These are phyloP conservation scores for Rhodotorula kratochvilovae DNA, from an alignment of 768 basidiomycete species.

Conservation along the genomic window DNA sequence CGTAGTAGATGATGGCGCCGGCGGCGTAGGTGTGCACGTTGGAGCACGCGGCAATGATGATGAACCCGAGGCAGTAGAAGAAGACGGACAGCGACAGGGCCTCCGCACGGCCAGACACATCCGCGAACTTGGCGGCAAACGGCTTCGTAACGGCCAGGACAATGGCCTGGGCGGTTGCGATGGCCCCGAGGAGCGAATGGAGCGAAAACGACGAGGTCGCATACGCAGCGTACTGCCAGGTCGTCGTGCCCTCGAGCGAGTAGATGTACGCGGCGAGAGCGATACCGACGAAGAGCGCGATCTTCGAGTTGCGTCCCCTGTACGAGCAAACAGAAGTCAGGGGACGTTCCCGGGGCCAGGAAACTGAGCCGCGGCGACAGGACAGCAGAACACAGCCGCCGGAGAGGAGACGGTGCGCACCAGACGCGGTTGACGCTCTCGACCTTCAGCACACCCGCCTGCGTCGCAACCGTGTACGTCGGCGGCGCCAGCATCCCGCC, in stretches of 20 bases:
- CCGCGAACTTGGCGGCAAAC: conserved; percentile 67
- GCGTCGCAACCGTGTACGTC: background rate
- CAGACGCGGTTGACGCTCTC: conserved; percentile 34
- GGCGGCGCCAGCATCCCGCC: background rate
- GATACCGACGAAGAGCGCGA: conserved; percentile 48
- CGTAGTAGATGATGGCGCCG: conserved; percentile 42
- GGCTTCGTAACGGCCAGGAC: conserved; percentile 55
- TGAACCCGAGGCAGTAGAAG: conserved; percentile 61
- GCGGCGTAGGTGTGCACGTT: conserved; percentile 45
- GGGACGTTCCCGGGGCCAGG: no score
- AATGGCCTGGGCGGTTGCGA: conserved; percentile 48
- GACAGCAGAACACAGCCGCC: no score
- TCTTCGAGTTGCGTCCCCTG: conserved; percentile 29
- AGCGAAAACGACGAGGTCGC: conserved; percentile 57
- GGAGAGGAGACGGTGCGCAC: conserved; percentile 11
- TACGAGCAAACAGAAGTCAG: no score
- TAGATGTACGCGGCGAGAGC: conserved; percentile 71
- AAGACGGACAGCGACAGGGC: conserved; percentile 60
- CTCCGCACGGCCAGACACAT: conserved; percentile 63
- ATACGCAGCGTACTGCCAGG: conserved; percentile 58
- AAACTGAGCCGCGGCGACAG: background rate
- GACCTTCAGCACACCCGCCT: conserved; percentile 30
- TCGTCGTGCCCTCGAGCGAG: conserved; percentile 67
- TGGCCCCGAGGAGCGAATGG: conserved; percentile 58
- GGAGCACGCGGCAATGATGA: conserved; percentile 27